These are phyloP conservation scores for Geotrichum macrosporum DNA, from an alignment of 1,139 yeast species.

Conservation along the genomic window DNA sequence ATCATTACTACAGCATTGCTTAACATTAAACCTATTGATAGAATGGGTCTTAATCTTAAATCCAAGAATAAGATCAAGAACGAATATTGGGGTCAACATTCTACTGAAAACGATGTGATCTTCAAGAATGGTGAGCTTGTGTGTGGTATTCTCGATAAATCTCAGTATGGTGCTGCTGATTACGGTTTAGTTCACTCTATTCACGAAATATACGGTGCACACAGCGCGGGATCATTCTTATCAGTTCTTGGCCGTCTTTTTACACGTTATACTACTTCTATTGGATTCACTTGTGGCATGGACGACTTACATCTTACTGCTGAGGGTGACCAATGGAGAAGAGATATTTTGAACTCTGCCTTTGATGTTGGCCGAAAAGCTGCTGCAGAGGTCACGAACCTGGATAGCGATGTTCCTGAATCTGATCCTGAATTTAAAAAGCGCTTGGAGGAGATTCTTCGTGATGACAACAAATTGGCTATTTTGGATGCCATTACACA, in stretches of 20 bases:
- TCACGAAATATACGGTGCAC: slow-evolving; percentile 92
- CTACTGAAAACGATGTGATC: slow-evolving; percentile 79
- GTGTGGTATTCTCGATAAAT: slow-evolving; percentile 92
- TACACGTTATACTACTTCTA: slow-evolving; percentile 87
- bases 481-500: slow-evolving; percentile 95
- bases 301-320: slow-evolving; percentile 90
- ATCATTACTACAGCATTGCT: slow-evolving; percentile 79
- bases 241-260: slow-evolving; percentile 90
- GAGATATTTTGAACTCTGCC: slow-evolving; percentile 70
- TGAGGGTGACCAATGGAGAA: slow-evolving; percentile 89
- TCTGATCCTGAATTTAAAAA: slow-evolving; percentile 74
- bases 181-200: slow-evolving; percentile 95
- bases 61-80: slow-evolving; percentile 87
- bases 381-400: slow-evolving; percentile 89
- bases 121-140: slow-evolving; percentile 83
- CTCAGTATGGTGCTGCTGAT: slow-evolving; percentile 97
- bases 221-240: slow-evolving; percentile 81
- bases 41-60: slow-evolving; percentile 83
- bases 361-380: slow-evolving; percentile 84
- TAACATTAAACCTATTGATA: slow-evolving; percentile 77
- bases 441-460: slow-evolving; percentile 87
- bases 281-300: slow-evolving; percentile 99
- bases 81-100: slow-evolving; percentile 88
- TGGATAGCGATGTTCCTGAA: slow-evolving; percentile 52
- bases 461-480: slow-evolving; percentile 90